Base-by-base conservation (phyloP, 2,329 filamentous ascomycete genomes). In the Apiospora marii region DNA sequence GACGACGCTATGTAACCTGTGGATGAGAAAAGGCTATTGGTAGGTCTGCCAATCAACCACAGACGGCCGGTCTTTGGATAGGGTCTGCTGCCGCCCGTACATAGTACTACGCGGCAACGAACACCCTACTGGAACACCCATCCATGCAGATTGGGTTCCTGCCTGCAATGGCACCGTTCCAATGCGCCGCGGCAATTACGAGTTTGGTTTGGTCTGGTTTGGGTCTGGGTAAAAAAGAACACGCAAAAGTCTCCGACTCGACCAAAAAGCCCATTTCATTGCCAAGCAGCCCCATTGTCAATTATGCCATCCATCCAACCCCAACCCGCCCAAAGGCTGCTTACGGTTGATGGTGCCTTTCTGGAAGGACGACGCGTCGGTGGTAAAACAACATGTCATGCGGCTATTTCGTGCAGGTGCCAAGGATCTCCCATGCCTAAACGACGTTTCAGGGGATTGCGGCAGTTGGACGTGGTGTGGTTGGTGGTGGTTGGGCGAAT, bases 371-470 rank as follows among this genome's bases (percentile, higher is more conserved):
- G 14, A 41, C 37, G 37, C 6, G 44, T 22, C 46, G 46, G 22
- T 7, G n/a, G 19, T 16, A 22, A 7, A 1, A 22, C 37, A 61
- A 61, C 53, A 41, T 61, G 53, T 37, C 53, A 61, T 64, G 58
- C 34, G 34, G 34, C 58, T 64, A 41, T n/a, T 41, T 64, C n/a
- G 58, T 41, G 34, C 58, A 41, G 58, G 14, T n/a, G 19, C 58
- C 19, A 41, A n/a, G 58, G 34, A 41, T 64, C 34, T 64, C 34
- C 58, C 34, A 64, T 24, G 34, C 58, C 19, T 64, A 64, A 41
- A 64, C 58, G 34, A 64, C 4, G 58, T 64, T 64, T 64, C 58
- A 64, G 19, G n/a, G 41, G 19, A n/a, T 16, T 61, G 37, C 53
- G 53, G 53, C 53, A 61, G 30, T 61, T 61, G 19, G 53, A 61